Conservation (phyloP, 345 rosid genomes). For the Salix koriyanagi region DNA sequence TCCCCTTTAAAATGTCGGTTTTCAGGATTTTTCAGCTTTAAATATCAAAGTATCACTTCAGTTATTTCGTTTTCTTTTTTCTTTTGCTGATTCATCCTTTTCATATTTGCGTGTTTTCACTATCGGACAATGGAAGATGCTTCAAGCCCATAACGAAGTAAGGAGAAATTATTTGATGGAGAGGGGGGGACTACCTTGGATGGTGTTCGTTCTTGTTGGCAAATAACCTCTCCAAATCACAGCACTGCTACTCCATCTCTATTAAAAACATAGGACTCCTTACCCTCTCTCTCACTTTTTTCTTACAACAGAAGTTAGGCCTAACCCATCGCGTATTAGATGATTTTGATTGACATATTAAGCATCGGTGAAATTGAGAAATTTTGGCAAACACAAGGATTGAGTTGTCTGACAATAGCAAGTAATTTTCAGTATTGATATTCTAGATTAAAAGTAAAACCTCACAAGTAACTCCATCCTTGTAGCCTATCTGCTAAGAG, state of each 20-base stretch:
- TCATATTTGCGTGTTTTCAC: background rate
- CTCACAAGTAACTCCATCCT: background rate
- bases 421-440: background rate
- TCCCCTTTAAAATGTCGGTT: background rate
- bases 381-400: background rate
- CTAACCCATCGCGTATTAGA: too few relatives aligned
- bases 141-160: background rate
- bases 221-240: background rate
- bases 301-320: too few relatives aligned
- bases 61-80: background rate
- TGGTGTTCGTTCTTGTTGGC: background rate
- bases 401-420: background rate
- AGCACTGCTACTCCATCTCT: too few relatives aligned
- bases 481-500: background rate
- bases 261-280: too few relatives aligned
- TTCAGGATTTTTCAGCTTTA: background rate
- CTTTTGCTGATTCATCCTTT: background rate
- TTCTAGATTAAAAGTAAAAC: background rate
- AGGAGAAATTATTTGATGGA: background rate
- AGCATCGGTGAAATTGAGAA: background rate
- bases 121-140: background rate
- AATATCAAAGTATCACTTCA: background rate
- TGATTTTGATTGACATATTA: too few relatives aligned
- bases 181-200: background rate
- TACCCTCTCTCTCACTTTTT: too few relatives aligned